A percentile compares a stretch with the other conserved stretches of the same genome.
These are phyloP conservation scores for Plasmodium gaboni DNA, from an alignment of 169 alveolate species.

Conservation along the genomic window DNA sequence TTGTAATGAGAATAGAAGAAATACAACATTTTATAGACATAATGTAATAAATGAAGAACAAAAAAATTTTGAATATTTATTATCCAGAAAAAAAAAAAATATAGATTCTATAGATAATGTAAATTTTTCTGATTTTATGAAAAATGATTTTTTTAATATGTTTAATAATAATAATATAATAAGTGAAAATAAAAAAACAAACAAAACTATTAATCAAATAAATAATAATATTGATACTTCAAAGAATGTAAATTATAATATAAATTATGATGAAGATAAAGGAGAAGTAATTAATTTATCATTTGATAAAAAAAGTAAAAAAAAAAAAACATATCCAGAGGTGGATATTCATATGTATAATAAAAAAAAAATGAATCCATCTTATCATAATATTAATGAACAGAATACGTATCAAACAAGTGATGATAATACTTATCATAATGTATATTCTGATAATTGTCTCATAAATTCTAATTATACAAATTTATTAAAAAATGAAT, in stretches of 20 bases:
- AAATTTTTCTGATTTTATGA: conserved; percentile 31
- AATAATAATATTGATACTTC: conserved; percentile 10
- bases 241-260: conserved; percentile 6
- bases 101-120: conserved; percentile 19
- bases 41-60: conserved; percentile 53
- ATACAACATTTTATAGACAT: conserved; percentile 43
- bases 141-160: conserved; percentile 20
- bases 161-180: neutral
- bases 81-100: conserved; percentile 21
- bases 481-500: too few species aligned
- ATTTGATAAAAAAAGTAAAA: too few species aligned
- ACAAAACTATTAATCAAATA: neutral
- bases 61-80: conserved; percentile 27
- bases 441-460: neutral
- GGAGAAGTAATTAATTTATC: neutral
- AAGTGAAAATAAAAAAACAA: neutral
- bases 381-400: neutral
- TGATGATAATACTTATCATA: too few species aligned
- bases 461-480: neutral
- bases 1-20: conserved; percentile 14
- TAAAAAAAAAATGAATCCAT: too few species aligned
- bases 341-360: too few species aligned
- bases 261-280: conserved; percentile 14
- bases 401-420: too few species aligned
- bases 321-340: too few species aligned